Conservation (phyloP, 768 basidiomycete species). For the Boletus bicolor region DNA sequence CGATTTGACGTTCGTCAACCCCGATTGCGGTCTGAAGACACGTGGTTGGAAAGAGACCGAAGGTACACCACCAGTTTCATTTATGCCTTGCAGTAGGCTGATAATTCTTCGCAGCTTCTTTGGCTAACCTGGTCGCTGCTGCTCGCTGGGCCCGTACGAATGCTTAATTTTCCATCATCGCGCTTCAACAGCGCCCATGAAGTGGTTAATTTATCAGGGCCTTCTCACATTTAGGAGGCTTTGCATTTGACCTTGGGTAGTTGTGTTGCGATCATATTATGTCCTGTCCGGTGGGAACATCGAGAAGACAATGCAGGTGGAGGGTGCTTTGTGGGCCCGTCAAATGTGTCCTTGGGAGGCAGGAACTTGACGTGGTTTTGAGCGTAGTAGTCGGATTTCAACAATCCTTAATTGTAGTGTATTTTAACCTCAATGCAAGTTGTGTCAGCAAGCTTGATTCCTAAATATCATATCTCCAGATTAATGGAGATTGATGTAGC, state of each 20-base stretch:
- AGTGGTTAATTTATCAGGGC: slow-evolving; percentile 56
- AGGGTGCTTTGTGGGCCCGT: slow-evolving; percentile 25
- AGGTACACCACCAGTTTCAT: slow-evolving; percentile 36
- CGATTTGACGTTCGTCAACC: slow-evolving; percentile 88
- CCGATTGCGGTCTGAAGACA: slow-evolving; percentile 98
- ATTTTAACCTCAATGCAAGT: slow-evolving; percentile 15
- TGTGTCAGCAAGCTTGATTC: neutral
- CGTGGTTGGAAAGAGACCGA: slow-evolving; percentile 99
- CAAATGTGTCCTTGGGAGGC: slow-evolving; percentile 24
- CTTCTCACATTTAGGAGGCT: slow-evolving; percentile 25
- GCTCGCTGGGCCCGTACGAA: slow-evolving; percentile 90
- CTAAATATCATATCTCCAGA: neutral
- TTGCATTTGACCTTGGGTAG: slow-evolving; percentile 54
- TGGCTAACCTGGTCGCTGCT: slow-evolving; percentile 82
- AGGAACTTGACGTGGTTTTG: slow-evolving; percentile 30
- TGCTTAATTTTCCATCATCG: slow-evolving; percentile 54
- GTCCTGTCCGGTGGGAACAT: slow-evolving; percentile 22
- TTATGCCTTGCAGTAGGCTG: slow-evolving; percentile 2
- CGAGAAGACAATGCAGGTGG: slow-evolving; percentile 16
- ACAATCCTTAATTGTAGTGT: slow-evolving; percentile 57
- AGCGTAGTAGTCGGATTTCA: slow-evolving; percentile 69
- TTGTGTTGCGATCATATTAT: slow-evolving; percentile 38
- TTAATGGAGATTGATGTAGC: neutral
- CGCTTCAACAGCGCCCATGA: slow-evolving; percentile 93
- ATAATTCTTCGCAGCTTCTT: slow-evolving; percentile 48